Evolutionary conservation across 2,329 filamentous ascomycete species (phyloP).

Genomic region (Sphaerulina vaccinii): DNA sequence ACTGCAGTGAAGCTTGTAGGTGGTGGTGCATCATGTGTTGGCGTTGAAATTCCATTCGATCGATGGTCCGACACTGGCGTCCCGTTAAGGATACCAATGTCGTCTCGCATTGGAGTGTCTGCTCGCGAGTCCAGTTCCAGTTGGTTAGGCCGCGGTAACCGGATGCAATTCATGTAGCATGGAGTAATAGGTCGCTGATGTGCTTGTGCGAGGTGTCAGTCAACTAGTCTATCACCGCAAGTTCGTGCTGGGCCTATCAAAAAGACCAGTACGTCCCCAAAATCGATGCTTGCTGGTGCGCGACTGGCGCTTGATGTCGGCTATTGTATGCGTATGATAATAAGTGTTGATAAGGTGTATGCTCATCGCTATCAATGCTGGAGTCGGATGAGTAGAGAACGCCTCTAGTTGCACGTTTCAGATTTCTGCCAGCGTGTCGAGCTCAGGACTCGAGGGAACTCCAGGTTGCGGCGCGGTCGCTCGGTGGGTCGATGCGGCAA

Average conservation of each 20-base stretch:
- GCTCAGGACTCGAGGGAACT: conserved; percentile 2
- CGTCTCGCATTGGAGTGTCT: conserved; percentile 28
- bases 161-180: conserved; percentile 20
- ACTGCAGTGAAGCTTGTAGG: conserved; percentile 37
- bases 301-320: conserved; percentile 21
- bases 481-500: conserved; percentile 7
- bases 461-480: conserved; percentile 23
- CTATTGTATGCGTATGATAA: conserved; percentile 10
- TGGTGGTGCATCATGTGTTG: conserved; percentile 20
- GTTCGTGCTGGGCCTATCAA: conserved; percentile 3
- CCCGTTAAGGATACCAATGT: conserved; percentile 19
- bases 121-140: conserved; percentile 14
- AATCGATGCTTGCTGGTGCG: conserved; percentile 9
- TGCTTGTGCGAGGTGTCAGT: conserved; percentile 9
- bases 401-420: too few species aligned
- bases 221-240: conserved; percentile 3
- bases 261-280: background rate
- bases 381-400: too few species aligned
- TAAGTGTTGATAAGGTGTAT: background rate
- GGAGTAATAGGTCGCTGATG: conserved; percentile 1
- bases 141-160: conserved; percentile 16
- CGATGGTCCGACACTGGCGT: conserved; percentile 20
- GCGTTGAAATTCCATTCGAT: conserved; percentile 22
- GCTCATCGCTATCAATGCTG: too few species aligned
- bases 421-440: background rate